These are phyloP conservation scores for Zizania latifolia DNA, from an alignment of 176 grass and related monocot genomes.

Conservation along the genomic window DNA sequence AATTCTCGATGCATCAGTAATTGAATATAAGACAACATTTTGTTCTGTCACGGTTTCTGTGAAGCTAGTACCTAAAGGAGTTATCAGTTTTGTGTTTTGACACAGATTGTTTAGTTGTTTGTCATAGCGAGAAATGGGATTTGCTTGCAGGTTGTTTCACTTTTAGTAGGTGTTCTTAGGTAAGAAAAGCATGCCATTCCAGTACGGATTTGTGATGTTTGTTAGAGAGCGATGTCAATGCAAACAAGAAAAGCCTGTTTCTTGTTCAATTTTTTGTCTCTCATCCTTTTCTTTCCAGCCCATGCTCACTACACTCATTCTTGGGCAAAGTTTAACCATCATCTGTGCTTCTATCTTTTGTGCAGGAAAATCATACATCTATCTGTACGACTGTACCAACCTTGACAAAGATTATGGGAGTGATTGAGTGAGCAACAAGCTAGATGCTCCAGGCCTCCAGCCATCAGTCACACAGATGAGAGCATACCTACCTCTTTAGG, in stretches of 20 bases:
- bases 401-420: background rate
- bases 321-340: conserved; percentile 4
- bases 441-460: background rate
- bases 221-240: background rate
- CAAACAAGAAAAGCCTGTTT: conserved; percentile 23
- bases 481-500: too few relatives aligned
- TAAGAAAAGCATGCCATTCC: too few relatives aligned
- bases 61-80: background rate
- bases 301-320: background rate
- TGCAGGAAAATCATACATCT: background rate
- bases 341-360: conserved; percentile 15
- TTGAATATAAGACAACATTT: background rate
- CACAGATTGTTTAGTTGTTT: conserved; percentile 16
- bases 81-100: conserved; percentile 20
- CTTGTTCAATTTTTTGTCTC: conserved; percentile 4
- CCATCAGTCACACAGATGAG: background rate
- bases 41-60: background rate
- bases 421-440: background rate
- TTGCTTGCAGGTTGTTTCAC: too few relatives aligned
- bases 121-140: conserved; percentile 32
- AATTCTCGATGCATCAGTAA: background rate
- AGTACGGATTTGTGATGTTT: background rate
- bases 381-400: background rate
- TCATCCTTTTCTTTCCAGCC: conserved; percentile 17
- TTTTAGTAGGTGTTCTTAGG: too few relatives aligned